Conservation (phyloP, 306 rosid species). For the Vigna hirtella region DNA sequence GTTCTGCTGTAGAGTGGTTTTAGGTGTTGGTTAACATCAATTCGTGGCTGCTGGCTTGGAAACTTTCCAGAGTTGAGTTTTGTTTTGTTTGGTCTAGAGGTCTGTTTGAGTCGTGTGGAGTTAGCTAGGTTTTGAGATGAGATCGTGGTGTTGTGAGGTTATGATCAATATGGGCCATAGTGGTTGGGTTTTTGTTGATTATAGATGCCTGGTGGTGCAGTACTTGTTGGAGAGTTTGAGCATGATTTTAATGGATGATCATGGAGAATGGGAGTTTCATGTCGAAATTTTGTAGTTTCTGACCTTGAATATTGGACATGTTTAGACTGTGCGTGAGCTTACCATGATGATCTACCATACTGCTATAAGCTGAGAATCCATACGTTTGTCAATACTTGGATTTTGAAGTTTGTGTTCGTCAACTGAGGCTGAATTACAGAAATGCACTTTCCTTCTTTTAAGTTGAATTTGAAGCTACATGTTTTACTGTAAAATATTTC, state of each 20-base stretch:
- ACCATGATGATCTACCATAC: neutral
- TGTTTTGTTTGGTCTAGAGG: neutral
- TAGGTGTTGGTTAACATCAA: constrained; percentile 25
- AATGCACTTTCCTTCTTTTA: neutral
- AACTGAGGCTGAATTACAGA: constrained; percentile 5
- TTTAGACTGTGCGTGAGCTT: neutral
- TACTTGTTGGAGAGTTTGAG: neutral
- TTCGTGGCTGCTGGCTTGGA: constrained; percentile 8
- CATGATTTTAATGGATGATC: constrained; percentile 32
- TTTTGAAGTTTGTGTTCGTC: constrained; percentile 3
- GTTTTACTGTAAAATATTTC: constrained; percentile 20
- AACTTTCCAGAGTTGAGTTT: constrained; percentile 21
- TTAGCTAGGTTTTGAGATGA: constrained; percentile 32
- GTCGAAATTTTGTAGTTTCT: neutral
- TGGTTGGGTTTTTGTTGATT: neutral
- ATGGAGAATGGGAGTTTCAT: constrained; percentile 17
- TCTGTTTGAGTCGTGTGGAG: constrained; percentile 31
- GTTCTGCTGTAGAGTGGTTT: constrained; percentile 18
- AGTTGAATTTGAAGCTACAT: neutral
- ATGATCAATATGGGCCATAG: neutral
- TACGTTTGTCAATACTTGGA: constrained; percentile 13
- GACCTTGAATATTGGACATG: constrained; percentile 4
- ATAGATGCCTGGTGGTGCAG: neutral
- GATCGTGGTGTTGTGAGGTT: constrained; percentile 33
- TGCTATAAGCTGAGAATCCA: constrained; percentile 10